Base-by-base conservation (phyloP, 805 yeast species). In the Teunomyces stri region DNA sequence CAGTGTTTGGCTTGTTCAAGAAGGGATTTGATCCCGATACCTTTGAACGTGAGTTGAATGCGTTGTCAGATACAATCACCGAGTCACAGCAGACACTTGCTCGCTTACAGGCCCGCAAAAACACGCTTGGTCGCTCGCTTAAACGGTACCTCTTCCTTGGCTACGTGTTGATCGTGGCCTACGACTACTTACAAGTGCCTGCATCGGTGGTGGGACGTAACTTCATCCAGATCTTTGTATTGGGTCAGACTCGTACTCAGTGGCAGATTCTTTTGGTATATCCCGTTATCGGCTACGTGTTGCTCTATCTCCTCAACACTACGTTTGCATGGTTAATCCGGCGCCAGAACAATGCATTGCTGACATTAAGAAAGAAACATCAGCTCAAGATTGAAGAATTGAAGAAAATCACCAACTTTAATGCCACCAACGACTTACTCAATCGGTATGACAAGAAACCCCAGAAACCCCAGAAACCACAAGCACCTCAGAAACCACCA, bases 371-470 rank as follows among this genome's bases (percentile, higher is more conserved):
- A 47, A 70, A 69, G 20, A 62, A 71, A 41, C 89, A 84, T 50
- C 68, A 70, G 46, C 64, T 65, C 21, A 81, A 82, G 59, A 74
- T 87, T 42, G 86, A 84, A 18, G 87, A 82, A 51, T 70, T 87
- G 64, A 87, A 87, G 64, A 72, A 77, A 47, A 75, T 80, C 58
- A 87, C 96, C 12, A 85, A 87, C 53, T 92, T 81, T 63, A 79
- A 85, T 56, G 76, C 84, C 11, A 87, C 96, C 0, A 83, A 82
- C 63, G 82, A 85, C n/a, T 72, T 91, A 40, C 68, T 91, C 38
- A 79, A 76, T 44, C 75, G 90, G 57, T 90, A 62, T 43, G 73
- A 58, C 27, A 52, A 52, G 34, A 18, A 25, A 11, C 21, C 41
- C 29, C 30, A n/a, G 12, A 25, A 11, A 5, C 33, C 37, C 10